Base-by-base conservation (phyloP, 768 basidiomycete genomes). In the Boletus pseudopeckii region DNA sequence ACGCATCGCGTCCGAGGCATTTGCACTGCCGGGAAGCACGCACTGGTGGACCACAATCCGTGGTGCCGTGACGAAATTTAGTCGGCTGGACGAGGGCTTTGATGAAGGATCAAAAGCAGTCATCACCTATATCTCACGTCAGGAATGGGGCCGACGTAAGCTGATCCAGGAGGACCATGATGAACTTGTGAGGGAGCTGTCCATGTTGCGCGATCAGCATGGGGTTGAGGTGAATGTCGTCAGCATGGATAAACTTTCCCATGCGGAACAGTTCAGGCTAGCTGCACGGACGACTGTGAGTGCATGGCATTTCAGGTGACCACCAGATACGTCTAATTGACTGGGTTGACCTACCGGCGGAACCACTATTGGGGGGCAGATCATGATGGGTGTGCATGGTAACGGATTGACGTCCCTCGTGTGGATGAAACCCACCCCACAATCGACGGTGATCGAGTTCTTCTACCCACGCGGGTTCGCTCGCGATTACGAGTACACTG, bases 381-480 rank as follows among this genome's bases (percentile, higher is more conserved):
- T 96, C 63, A 81, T 96, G 85, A 88, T 95, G 80, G 93, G 93
- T 53, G 88, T 96, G 17, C 93, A 96, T 62, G 93, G 93, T 10
- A 96, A 97, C 64, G 94, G 91, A 33, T 69, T 97, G 37, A 95
- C 92, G 0, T 80, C 90, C 28, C 78, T 95, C 1, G 67, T 97
- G 5, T 97, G 92, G 93, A 97, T 97, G 94, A 86, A 88, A 22
- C 88, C 90, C 2, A 82, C 80, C 4, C 84, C 85, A 6, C 77
- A 86, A 17, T 81, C 90, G 32, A 92, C 94, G 0, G 92, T 97
- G 33, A 90, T 96, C 65, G 94, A 97, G 64, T 93, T 97, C 72
- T 94, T 93, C 71, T 90, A 77, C 69, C 87, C 87, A 0, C 78
- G 78, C 39, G 92, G 92, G 3, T 94, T 94, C 65, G 90, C 92